Percentiles rank a stretch among this genome's conserved stretches.
Conservation (phyloP, 345 rosid genomes). For the Lagerstroemia speciosa region DNA sequence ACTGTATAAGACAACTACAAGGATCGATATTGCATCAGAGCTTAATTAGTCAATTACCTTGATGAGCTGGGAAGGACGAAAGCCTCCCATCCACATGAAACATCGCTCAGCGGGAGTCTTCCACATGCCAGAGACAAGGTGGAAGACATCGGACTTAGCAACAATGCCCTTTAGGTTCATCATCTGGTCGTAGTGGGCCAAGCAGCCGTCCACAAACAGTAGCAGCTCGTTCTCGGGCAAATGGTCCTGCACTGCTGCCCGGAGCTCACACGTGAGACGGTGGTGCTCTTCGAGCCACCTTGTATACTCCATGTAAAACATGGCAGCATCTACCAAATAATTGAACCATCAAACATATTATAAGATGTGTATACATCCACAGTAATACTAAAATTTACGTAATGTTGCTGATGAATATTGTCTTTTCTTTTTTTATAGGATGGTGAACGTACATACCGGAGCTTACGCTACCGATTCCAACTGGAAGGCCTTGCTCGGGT, state of each 20-base stretch:
- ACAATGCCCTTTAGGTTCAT: slow-evolving; percentile 70
- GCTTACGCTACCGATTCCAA: slow-evolving; percentile 45
- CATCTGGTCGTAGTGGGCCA: slow-evolving; percentile 74
- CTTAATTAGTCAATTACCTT: background rate
- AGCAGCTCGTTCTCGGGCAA: slow-evolving; percentile 78
- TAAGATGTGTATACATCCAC: background rate
- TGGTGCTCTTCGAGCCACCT: slow-evolving; percentile 93
- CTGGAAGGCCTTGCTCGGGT: slow-evolving; percentile 56
- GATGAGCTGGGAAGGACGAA: slow-evolving; percentile 80
- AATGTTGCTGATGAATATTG: too few relatives aligned
- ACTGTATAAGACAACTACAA: background rate
- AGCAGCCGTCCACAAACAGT: slow-evolving; percentile 64
- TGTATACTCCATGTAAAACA: slow-evolving; percentile 79
- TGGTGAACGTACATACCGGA: slow-evolving; percentile 34
- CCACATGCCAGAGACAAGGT: slow-evolving; percentile 91
- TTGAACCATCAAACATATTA: background rate
- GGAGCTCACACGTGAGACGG: slow-evolving; percentile 65
- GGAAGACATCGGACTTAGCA: slow-evolving; percentile 83
- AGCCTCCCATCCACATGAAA: slow-evolving; percentile 97
- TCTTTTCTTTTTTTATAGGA: background rate
- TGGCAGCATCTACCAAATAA: slow-evolving; percentile 45
- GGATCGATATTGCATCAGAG: too few relatives aligned
- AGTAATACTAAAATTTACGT: too few relatives aligned
- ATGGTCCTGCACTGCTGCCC: slow-evolving; percentile 87
- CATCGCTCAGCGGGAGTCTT: slow-evolving; percentile 98